Base-by-base conservation (phyloP, 805 yeast genomes). In the Pichia pseudocactophila region DNA sequence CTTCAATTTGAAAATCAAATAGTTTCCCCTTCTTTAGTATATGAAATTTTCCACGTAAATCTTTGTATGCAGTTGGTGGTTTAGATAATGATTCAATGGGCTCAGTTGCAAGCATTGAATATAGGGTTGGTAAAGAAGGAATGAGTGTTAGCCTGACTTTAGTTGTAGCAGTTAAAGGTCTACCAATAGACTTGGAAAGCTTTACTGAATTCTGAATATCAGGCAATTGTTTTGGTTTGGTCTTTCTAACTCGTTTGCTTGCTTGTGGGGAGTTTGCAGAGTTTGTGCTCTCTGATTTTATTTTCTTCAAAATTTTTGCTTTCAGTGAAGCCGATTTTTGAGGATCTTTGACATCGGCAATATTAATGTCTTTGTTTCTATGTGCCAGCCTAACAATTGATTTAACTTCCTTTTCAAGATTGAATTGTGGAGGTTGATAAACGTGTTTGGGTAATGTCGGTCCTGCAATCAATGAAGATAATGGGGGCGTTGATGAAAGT, bases 141-240 rank as follows among this genome's bases (percentile, higher is more conserved):
- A 70, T 70, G 39, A 69, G 46, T 0, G 78, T 65, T n/a, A 74
- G 53, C 37, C 74, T 64, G 3, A 74, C 68, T 43, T 68, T 65
- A 4, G 76, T 65, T 16, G 74, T 75, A 2, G 77, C 74, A 30
- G 75, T 74, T 17, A 74, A 54, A 11, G 76, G 74, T 26, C 68
- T 50, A 7, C 68, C 68, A 36, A 62, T 65, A 13, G 60, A 53
- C 33, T 54, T 54, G 25, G 8, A 22, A 22, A 6, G 25, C 5
- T 8, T 5, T 5, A 22, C 25, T 22, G 25, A 22, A 8, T 5
- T 22, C 8, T 22, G 25, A 22, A 22, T 22, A 22, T 22, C 25
- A 8, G 25, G 25, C 25, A 22, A 8, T 22, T 22, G 25, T 22
- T 22, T 22, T 6, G 25, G 25, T 22, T 22, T 22, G 8, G 25